Conservation (phyloP, 371 early-diverging fungal genomes). For the Syncephalis plumigaleata region DNA sequence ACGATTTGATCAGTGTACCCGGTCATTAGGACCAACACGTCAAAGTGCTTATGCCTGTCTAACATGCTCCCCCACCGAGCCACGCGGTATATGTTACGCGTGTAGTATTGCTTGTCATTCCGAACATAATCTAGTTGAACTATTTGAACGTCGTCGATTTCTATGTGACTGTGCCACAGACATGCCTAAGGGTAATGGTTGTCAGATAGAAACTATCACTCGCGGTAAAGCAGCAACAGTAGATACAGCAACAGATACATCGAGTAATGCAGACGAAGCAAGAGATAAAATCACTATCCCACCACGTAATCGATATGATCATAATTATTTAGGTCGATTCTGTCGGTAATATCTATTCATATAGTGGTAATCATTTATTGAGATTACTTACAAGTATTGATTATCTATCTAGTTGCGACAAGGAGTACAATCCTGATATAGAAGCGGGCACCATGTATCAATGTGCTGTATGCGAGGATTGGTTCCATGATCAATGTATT, state of each 20-base stretch:
- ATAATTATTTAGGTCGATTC: slow-evolving; percentile 62
- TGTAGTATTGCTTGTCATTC: slow-evolving; percentile 69
- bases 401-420: slow-evolving; percentile 31
- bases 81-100: slow-evolving; percentile 56
- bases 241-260: not conserved
- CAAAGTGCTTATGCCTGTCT: slow-evolving; percentile 58
- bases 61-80: slow-evolving; percentile 28
- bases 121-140: slow-evolving; percentile 58
- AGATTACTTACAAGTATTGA: too few species aligned
- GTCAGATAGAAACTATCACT: slow-evolving; percentile 19
- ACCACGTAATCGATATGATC: slow-evolving; percentile 46
- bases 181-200: slow-evolving; percentile 18
- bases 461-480: slow-evolving; percentile 72
- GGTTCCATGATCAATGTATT: slow-evolving; percentile 76
- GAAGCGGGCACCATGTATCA: slow-evolving; percentile 67
- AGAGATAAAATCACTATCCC: not conserved
- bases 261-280: not conserved
- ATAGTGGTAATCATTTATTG: not conserved
- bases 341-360: slow-evolving; percentile 33
- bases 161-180: slow-evolving; percentile 71
- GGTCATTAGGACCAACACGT: slow-evolving; percentile 36
- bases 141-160: slow-evolving; percentile 67
- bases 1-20: slow-evolving; percentile 57
- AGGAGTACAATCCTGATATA: slow-evolving; percentile 44
- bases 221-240: too few species aligned